Percentiles rank a stretch among this genome's conserved stretches.
Conservation (phyloP, 768 basidiomycete genomes). For the Daedaleopsis sinensis region DNA sequence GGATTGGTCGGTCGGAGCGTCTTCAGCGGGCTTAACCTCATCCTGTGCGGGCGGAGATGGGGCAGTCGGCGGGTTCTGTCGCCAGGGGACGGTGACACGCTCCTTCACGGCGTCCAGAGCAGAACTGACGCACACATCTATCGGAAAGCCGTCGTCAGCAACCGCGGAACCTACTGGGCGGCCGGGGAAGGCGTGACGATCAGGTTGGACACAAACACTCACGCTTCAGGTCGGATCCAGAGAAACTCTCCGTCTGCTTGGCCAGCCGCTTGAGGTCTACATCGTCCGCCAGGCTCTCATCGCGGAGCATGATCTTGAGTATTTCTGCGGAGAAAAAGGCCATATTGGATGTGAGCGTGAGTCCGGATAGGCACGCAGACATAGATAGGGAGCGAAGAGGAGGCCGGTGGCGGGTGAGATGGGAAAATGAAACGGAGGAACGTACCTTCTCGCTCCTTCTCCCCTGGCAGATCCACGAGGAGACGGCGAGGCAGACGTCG, state of each 20-base stretch:
- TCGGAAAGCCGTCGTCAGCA: conserved; percentile 9
- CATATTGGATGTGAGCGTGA: conserved; percentile 7
- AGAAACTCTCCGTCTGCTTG: conserved; percentile 81
- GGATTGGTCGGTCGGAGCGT: background rate
- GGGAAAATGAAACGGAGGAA: background rate
- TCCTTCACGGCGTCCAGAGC: conserved; percentile 93
- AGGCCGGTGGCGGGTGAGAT: background rate
- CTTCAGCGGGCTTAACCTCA: conserved; percentile 1
- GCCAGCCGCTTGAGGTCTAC: conserved; percentile 64
- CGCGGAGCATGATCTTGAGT: conserved; percentile 82
- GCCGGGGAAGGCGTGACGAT: background rate
- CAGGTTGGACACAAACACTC: conserved; percentile 33
- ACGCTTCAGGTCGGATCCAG: conserved; percentile 96
- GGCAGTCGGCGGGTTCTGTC: conserved; percentile 11
- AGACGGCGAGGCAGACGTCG: conserved; percentile 85
- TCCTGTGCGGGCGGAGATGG: background rate
- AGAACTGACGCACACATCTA: conserved; percentile 92
- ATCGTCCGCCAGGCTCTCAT: conserved; percentile 70
- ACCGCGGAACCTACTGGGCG: conserved; percentile 6
- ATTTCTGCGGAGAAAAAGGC: conserved; percentile 58
- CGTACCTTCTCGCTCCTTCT: conserved; percentile 82
- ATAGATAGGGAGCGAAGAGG: background rate
- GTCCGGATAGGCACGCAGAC: background rate
- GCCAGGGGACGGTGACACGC: conserved; percentile 80
- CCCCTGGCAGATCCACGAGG: conserved; percentile 87